Evolutionary conservation across 1,284 basidiomycete genomes (phyloP), one percentile per base, ranked within the genome.

Genomic region (Xanthoconium separans): DNA sequence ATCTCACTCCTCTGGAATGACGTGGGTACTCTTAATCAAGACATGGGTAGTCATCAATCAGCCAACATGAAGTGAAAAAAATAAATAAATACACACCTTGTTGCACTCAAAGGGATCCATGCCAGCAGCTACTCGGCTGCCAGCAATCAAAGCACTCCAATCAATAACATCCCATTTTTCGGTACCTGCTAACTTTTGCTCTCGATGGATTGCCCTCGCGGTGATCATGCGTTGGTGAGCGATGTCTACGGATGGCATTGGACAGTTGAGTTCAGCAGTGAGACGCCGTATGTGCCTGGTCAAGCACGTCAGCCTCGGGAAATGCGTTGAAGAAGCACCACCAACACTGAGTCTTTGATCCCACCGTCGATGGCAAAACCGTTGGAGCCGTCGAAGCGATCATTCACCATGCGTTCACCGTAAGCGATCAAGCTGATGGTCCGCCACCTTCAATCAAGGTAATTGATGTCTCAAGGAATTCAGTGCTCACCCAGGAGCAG

Each of bases 351-450:
- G 66, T 95, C 93, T 64, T 93, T 93, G 64, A 95, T 84, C n/a
- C 93, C 94, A 16, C 91, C 91, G 37, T 88, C 85, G 51, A 95
- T 82, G n/a, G 86, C 78, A 69, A 96, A 95, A n/a, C 93, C 94
- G 39, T 77, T 77, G 10, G 80, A 77, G 18, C 85, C 89, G 57
- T 93, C 85, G 66, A 94, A 95, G 36, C 82, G 75, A 72, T 92
- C 83, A 50, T 82, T 71, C 3, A 82, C 69, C 75, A 93, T 89
- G 65, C 84, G 85, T 40, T 82, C 77, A 29, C 81, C 81, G 62
- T 89, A 89, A n/a, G 77, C 72, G 48, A 84, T 59, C 46, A 82
- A 70, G 39, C 82, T 83, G 55, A 54, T 42, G 27, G 7, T 7
- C 7, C 27, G 13, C 45, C 34, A 15, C 39, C n/a, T 24, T 51